Base-by-base conservation (phyloP, 176 grass and related monocot species). In the Tillandsia leiboldiana region DNA sequence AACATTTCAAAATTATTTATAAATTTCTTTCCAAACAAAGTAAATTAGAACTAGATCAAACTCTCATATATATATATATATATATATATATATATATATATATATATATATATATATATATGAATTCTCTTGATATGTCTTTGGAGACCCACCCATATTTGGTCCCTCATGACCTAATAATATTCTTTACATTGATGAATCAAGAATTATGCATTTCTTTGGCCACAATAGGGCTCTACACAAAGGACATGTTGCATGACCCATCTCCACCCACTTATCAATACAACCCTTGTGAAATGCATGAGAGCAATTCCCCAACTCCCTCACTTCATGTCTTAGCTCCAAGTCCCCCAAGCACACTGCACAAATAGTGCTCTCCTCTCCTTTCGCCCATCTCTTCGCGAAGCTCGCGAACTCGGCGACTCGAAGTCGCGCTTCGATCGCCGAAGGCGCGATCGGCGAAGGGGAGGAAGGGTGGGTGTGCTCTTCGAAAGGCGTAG, bases 181-280 rank as follows among this genome's bases (percentile, higher is more conserved):
- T 33, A 33, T 33, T 5, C 29, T 33, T 33, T 33, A 33, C 29
- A 3, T 33, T 33, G 4, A 4, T 33, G 4, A 33, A 33, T 33
- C 29, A 33, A 33, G 29, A 33, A 5, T 33, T 33, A 33, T 33
- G 6, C 29, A 33, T 33, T 33, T 33, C 29, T 33, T 33, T 17
- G 83, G 83, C 77, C 89, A 79, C 50, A 87, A 80, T 20, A 70
- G 50, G 6, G 80, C 80, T 52, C 90, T 84, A 74, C 90, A 95
- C 51, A 95, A 70, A 6, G 90, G 90, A 74, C 90, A 95, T 24
- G 83, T 87, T 15, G 72, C 42, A 65, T 84, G 87, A 3, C 90
- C 90, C 83, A 90, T 87, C 68, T 95, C 83, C 66, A 95, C 81
- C 90, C 86, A 95, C 82, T 90, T 90, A 72, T 95, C 90, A 70